A percentile compares a stretch with the other conserved stretches of the same genome.
Evolutionary conservation across 2,329 filamentous ascomycete species (phyloP).

Genomic region (Mollisia scopiformis): DNA sequence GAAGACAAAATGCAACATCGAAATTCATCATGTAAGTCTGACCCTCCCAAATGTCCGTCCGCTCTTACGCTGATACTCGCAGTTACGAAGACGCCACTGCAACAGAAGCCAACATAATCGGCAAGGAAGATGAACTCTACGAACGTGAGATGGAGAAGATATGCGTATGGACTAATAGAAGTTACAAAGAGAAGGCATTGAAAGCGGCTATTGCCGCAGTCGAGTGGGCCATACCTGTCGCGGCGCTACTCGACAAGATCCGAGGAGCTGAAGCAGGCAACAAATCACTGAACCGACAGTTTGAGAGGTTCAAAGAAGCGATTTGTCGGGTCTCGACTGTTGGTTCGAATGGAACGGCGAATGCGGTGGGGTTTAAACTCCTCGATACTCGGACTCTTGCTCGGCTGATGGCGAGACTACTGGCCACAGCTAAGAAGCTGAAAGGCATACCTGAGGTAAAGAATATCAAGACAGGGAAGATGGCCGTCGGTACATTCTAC

Average conservation of each 20-base stretch:
- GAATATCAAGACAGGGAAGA: not conserved
- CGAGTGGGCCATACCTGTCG: not conserved
- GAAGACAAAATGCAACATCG: no score
- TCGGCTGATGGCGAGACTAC: not conserved
- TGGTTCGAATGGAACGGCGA: no score
- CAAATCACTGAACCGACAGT: not conserved
- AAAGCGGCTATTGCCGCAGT: not conserved
- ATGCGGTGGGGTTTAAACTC: no score
- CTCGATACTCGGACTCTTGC: not conserved
- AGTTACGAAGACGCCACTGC: conserved; percentile 6
- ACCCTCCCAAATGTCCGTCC: no score
- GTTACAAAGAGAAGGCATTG: not conserved
- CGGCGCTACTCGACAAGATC: not conserved
- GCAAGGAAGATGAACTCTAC: not conserved
- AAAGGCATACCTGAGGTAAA: not conserved
- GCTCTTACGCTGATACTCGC: not conserved
- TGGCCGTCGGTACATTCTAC: not conserved
- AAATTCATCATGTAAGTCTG: no score
- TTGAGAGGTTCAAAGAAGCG: no score
- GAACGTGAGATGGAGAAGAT: not conserved
- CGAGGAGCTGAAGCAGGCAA: not conserved
- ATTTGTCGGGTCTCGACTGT: no score
- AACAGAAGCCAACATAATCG: not conserved
- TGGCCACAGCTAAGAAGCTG: not conserved
- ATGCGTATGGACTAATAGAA: not conserved